Base-by-base conservation (phyloP, 768 basidiomycete genomes). In the Boletus eberwhitei region DNA sequence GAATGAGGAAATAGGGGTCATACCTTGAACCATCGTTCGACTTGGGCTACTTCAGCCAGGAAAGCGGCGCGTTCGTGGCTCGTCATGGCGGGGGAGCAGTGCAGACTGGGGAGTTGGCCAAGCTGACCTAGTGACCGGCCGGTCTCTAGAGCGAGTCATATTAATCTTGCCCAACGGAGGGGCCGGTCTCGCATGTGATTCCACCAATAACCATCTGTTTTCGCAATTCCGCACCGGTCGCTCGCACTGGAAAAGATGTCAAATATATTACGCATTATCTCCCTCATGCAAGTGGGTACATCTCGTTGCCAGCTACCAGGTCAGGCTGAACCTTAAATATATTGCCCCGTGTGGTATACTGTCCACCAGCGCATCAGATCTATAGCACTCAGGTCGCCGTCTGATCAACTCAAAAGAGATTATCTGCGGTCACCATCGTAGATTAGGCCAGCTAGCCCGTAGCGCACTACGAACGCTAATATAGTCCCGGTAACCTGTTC, bases 21-120 rank as follows among this genome's bases (percentile, higher is more conserved):
- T 60, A 93, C 95, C 85, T 91, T 90, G 85, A 89, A 97, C 91
- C 94, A 98, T 53, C 82, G 75, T 74, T 97, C 88, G 60, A 97
- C 87, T 61, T 88, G 74, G 29, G 84, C 84, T 53, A 97, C 90
- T 72, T 99, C 91, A 35, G 83, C 78, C 39, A 83, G 79, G 73
- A 96, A 96, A 52, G 74, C 76, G 45, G 79, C 76, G 72, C 80
- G 79, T 74, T 91, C 88, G 70, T 72, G 71, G 63, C 43, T 62
- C 13, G 83, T 74, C 87, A 89, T 89, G 58, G 50, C 73, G 26
- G 52, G 44, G 29, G 52, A 47, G 50, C 49, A 57, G 31, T 29
- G 29, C 55, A 58, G 53, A 66, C 70, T 61, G 52, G 60, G 60
- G 29, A 50, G 47, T 47, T 32, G 60, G 51, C 29, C 9, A 49